A percentile compares a stretch with the other conserved stretches of the same genome.
Conservation (phyloP, 2,329 filamentous ascomycete species). For the Paracoccidioides brasiliensis region DNA sequence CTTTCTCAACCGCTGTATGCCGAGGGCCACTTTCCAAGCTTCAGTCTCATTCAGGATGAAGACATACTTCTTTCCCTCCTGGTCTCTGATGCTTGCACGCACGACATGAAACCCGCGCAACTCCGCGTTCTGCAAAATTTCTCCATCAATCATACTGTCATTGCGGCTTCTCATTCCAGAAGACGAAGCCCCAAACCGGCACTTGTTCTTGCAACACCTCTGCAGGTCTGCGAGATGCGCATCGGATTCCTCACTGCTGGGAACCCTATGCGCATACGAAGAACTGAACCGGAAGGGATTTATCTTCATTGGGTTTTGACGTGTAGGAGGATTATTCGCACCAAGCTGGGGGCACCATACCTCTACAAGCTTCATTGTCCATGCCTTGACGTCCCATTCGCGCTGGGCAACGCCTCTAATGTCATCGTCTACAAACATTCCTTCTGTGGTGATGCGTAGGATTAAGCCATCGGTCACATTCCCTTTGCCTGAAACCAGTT, state of each 20-base stretch:
- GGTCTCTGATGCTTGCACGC: slow-evolving; percentile 45
- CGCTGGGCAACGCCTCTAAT: slow-evolving; percentile 80
- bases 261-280: slow-evolving; percentile 38
- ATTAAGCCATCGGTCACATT: slow-evolving; percentile 85
- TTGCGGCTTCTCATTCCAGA: slow-evolving; percentile 22
- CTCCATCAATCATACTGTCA: slow-evolving; percentile 14
- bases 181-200: slow-evolving; percentile 35
- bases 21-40: slow-evolving; percentile 50
- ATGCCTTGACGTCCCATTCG: slow-evolving; percentile 97
- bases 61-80: slow-evolving; percentile 48
- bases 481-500: slow-evolving; percentile 72
- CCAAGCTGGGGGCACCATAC: slow-evolving; percentile 60
- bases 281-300: slow-evolving; percentile 31
- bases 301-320: slow-evolving; percentile 16
- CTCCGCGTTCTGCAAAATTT: slow-evolving; percentile 29
- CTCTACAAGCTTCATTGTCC: slow-evolving; percentile 89
- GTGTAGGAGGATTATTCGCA: slow-evolving; percentile 25
- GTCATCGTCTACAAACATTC: slow-evolving; percentile 94
- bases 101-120: slow-evolving; percentile 41
- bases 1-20: slow-evolving; percentile 42
- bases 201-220: slow-evolving; percentile 51
- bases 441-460: slow-evolving; percentile 82
- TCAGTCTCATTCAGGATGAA: slow-evolving; percentile 47
- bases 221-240: slow-evolving; percentile 50
- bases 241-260: slow-evolving; percentile 54